Evolutionary conservation across 2,329 filamentous ascomycete species (phyloP).

Genomic region (Pezicula radicicola): DNA sequence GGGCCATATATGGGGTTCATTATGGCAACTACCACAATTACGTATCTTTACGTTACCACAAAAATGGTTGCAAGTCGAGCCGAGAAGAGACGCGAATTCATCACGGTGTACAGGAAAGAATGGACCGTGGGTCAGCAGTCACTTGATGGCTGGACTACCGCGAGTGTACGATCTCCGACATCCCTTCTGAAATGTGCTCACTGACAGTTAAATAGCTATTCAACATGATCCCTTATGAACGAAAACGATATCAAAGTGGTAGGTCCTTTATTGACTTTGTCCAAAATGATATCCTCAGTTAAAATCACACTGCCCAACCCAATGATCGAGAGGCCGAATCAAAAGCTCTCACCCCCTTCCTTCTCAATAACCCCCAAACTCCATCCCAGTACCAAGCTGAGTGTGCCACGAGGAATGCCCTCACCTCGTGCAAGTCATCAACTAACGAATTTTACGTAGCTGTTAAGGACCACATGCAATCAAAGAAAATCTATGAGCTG

Average conservation of each 20-base stretch:
- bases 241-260: constrained; percentile 41
- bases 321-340: too few relatives aligned
- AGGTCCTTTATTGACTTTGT: constrained; percentile 3
- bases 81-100: constrained; percentile 30
- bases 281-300: constrained; percentile 23
- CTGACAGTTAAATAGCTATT: constrained; percentile 35
- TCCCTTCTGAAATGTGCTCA: background rate
- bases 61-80: constrained; percentile 30
- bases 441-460: constrained; percentile 23
- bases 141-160: constrained; percentile 35
- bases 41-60: constrained; percentile 49
- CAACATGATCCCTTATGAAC: constrained; percentile 53
- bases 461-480: constrained; percentile 33
- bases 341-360: too few relatives aligned
- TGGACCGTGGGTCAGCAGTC: constrained; percentile 33
- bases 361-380: too few relatives aligned
- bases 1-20: constrained; percentile 56
- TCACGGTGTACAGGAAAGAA: constrained; percentile 30
- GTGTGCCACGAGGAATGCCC: too few relatives aligned
- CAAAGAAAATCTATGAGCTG: constrained; percentile 31
- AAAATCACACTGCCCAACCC: too few relatives aligned
- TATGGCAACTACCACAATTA: constrained; percentile 39
- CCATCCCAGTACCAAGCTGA: too few relatives aligned
- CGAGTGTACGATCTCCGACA: constrained; percentile 26
- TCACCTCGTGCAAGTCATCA: too few relatives aligned